A percentile compares a stretch with the other conserved stretches of the same genome.
Conservation (phyloP, 257 asterid genomes). For the Scutellaria barbata region DNA sequence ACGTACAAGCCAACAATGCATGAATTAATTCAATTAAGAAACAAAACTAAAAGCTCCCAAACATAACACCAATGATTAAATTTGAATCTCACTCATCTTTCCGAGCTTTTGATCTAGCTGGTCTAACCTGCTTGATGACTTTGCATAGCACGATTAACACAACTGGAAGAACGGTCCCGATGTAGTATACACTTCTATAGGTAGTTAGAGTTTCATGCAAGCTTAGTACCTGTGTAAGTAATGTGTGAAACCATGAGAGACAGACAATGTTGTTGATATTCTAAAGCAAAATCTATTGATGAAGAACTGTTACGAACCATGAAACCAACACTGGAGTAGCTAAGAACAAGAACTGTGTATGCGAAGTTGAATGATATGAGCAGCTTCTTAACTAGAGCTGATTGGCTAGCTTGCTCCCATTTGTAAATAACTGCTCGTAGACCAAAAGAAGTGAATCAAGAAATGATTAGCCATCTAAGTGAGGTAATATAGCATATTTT, state of each 20-base stretch:
- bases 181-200: slow-evolving; percentile 78
- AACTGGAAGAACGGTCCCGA: slow-evolving; percentile 78
- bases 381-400: slow-evolving; percentile 47
- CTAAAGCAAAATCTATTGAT: neutral
- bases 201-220: slow-evolving; percentile 77
- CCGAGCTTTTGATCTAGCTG: slow-evolving; percentile 61
- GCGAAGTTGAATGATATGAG: slow-evolving; percentile 57
- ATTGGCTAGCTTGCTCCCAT: slow-evolving; percentile 69
- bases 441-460: slow-evolving; percentile 33
- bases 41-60: neutral
- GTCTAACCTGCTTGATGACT: slow-evolving; percentile 66
- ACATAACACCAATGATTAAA: slow-evolving; percentile 29
- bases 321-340: slow-evolving; percentile 82
- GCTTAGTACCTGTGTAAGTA: slow-evolving; percentile 64
- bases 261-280: neutral
- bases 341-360: slow-evolving; percentile 72
- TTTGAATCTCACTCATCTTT: slow-evolving; percentile 61
- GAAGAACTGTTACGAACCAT: slow-evolving; percentile 52
- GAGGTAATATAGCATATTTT: neutral
- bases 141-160: slow-evolving; percentile 70
- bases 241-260: neutral
- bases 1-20: no score
- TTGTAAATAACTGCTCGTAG: slow-evolving; percentile 62
- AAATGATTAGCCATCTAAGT: neutral
- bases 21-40: no score